phyloP scores from a whole-genome alignment of 352 stramenopile genomes.

The Thalassiosira livingstoniorum region DNA sequence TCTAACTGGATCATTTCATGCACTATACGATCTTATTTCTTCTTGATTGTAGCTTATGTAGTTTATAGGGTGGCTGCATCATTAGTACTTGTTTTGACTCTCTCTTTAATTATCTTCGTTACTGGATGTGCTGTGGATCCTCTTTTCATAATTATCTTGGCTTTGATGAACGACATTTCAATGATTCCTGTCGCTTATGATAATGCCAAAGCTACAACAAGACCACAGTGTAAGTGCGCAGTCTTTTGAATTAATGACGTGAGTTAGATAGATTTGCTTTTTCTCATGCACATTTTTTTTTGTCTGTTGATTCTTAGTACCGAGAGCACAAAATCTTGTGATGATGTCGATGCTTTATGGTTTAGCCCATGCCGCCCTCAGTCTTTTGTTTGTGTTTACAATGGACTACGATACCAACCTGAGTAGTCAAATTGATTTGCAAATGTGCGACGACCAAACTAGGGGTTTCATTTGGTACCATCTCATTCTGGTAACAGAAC shows the following conservation, averaged over 20 bases:
- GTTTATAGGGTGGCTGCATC: conserved; percentile 92
- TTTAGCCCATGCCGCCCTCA: conserved; percentile 55
- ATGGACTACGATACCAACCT: conserved; percentile 47
- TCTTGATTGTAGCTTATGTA: conserved; percentile 79
- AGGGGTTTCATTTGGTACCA: conserved; percentile 69
- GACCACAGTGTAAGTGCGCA: no score
- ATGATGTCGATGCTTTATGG: conserved; percentile 57
- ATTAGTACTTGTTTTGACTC: conserved; percentile 89
- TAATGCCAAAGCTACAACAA: conserved; percentile 65
- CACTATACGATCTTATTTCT: conserved; percentile 68
- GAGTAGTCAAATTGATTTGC: conserved; percentile 37
- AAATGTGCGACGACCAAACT: conserved; percentile 40
- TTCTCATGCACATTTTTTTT: no score
- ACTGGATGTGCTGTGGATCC: conserved; percentile 91
- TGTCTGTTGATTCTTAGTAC: no score
- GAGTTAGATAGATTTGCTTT: no score
- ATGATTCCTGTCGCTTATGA: conserved; percentile 82
- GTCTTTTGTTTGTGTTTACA: conserved; percentile 67
- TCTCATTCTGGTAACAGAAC: conserved; percentile 66
- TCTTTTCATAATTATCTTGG: conserved; percentile 90
- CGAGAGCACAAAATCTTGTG: conserved; percentile 56
- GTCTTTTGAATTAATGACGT: no score
- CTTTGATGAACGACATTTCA: conserved; percentile 90
- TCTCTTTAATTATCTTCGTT: conserved; percentile 89
- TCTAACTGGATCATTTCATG: conserved; percentile 84